These are phyloP conservation scores for Starmerella cellae DNA, from an alignment of 805 yeast species.

Conservation along the genomic window DNA sequence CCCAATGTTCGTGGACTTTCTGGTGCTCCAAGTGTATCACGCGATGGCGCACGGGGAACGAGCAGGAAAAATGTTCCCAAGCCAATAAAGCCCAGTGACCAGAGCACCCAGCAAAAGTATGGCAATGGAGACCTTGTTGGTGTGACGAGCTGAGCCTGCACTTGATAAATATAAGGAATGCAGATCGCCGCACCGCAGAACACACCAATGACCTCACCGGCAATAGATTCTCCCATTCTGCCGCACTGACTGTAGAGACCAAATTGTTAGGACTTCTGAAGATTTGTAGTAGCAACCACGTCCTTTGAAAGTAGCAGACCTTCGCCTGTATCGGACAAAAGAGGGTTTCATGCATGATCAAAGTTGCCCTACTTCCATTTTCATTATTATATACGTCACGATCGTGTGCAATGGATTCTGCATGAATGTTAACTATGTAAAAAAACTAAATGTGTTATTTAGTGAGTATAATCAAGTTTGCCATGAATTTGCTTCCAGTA, in stretches of 20 bases:
- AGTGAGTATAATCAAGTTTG: conserved; percentile 30
- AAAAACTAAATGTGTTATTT: no score
- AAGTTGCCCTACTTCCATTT: no score
- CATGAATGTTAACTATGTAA: no score
- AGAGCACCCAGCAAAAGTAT: conserved; percentile 5
- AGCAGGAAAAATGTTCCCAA: conserved; percentile 4
- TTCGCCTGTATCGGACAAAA: no score
- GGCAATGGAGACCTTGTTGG: conserved; percentile 7
- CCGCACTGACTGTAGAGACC: no score
- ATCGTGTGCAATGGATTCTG: not conserved
- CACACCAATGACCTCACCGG: conserved; percentile 10
- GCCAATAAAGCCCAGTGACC: conserved; percentile 6
- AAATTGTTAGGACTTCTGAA: no score
- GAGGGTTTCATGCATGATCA: no score
- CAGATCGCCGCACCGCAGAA: conserved; percentile 7
- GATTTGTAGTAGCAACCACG: no score
- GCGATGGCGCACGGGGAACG: conserved; percentile 3
- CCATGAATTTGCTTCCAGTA: conserved; percentile 43
- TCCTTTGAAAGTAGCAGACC: no score
- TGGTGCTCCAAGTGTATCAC: conserved; percentile 1
- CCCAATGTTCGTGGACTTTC: conserved; percentile 8
- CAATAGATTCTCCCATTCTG: conserved; percentile 4
- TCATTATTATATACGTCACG: not conserved
- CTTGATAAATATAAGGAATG: conserved; percentile 4
- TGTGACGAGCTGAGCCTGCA: conserved; percentile 1